Evolutionary conservation across 2,329 filamentous ascomycete species (phyloP).

Genomic region (Aureobasidium sp.): DNA sequence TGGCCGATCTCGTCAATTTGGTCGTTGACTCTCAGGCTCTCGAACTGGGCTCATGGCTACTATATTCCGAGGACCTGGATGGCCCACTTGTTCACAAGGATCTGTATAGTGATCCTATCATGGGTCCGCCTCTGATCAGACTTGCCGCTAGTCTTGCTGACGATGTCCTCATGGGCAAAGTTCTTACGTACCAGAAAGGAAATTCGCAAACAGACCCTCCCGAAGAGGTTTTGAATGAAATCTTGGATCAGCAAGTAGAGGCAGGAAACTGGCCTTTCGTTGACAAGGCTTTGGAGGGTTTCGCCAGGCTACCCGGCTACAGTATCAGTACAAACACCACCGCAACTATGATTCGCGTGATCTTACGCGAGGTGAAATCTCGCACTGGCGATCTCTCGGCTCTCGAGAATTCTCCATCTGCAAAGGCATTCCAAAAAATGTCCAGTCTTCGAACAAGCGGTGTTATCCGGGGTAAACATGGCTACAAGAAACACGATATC

Average conservation of each 20-base stretch:
- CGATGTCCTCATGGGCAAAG: slow-evolving; percentile 22
- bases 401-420: background rate
- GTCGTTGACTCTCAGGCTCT: slow-evolving; percentile 37
- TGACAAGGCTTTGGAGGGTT: slow-evolving; percentile 24
- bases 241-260: slow-evolving; percentile 35
- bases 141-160: slow-evolving; percentile 46
- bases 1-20: slow-evolving; percentile 44
- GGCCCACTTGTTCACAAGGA: slow-evolving; percentile 41
- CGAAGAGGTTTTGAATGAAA: slow-evolving; percentile 24
- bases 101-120: slow-evolving; percentile 37
- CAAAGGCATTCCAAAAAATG: background rate
- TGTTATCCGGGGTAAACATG: background rate
- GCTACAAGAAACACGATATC: background rate
- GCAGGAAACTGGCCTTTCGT: slow-evolving; percentile 33
- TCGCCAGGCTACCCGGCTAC: background rate
- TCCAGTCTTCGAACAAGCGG: background rate
- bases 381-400: background rate
- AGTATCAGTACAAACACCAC: background rate
- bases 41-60: slow-evolving; percentile 44
- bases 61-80: slow-evolving; percentile 44
- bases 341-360: background rate
- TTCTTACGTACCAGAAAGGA: slow-evolving; percentile 16
- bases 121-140: slow-evolving; percentile 45
- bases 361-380: slow-evolving; percentile 5
- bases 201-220: slow-evolving; percentile 5